Percentiles rank a stretch among this genome's conserved stretches.
Evolutionary conservation across 352 stramenopile genomes (phyloP).

Genomic region (Stramenopiles sp.): DNA sequence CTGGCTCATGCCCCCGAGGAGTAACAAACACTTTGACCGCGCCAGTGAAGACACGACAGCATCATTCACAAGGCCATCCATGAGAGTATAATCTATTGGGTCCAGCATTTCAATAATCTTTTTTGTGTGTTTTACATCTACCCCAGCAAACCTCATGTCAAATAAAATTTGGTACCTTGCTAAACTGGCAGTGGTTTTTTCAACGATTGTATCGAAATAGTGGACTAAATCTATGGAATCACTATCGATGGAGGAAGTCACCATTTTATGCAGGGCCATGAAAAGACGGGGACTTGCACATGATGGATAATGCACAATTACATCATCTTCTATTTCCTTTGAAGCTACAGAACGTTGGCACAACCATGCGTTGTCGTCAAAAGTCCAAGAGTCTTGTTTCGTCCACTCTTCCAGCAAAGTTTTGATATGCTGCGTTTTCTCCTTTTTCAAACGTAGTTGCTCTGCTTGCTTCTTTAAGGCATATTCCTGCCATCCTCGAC

Average conservation of each 20-base stretch:
- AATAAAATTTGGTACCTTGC: slow-evolving; percentile 5
- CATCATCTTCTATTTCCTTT: slow-evolving; percentile 3
- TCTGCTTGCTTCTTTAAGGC: background rate
- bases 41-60: background rate
- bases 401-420: background rate
- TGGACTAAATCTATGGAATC: background rate
- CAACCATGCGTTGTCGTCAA: background rate
- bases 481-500: background rate
- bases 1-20: background rate
- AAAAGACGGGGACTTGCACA: background rate
- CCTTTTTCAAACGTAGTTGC: background rate
- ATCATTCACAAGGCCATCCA: background rate
- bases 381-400: background rate
- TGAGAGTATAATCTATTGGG: slow-evolving; percentile 2
- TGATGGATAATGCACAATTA: background rate
- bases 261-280: background rate
- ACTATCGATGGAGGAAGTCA: background rate
- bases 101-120: background rate
- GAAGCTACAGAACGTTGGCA: background rate
- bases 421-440: background rate
- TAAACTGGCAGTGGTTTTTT: background rate
- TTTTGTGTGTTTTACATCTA: background rate
- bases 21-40: background rate
- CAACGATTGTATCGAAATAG: slow-evolving; percentile 3
- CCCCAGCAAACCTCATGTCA: slow-evolving; percentile 7